Conservation (phyloP, 345 rosid genomes). For the Rhodamnia rubescens region DNA sequence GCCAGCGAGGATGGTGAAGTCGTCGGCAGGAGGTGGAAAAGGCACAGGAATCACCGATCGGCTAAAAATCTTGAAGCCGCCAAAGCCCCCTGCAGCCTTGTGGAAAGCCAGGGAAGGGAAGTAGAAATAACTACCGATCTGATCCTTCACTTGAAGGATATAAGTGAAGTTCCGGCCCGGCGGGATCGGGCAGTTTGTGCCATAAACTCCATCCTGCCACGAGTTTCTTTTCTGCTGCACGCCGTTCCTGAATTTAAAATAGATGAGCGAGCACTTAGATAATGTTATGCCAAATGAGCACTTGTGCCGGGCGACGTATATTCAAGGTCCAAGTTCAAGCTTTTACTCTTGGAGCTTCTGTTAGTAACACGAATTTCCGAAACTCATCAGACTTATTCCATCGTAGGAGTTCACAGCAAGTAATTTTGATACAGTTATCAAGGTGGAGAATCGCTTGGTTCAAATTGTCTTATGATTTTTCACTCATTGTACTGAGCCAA, state of each 20-base stretch:
- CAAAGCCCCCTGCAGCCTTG: conserved; percentile 80
- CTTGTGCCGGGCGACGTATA: not conserved
- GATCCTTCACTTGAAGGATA: conserved; percentile 69
- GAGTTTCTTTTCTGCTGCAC: conserved; percentile 75
- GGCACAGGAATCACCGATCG: conserved; percentile 75
- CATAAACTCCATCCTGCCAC: conserved; percentile 78
- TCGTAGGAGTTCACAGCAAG: not conserved
- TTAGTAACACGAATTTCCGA: not conserved
- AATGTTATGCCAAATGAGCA: not conserved
- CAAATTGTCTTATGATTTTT: not conserved
- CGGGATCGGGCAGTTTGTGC: conserved; percentile 77
- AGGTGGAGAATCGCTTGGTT: not conserved
- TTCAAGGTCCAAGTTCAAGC: not conserved
- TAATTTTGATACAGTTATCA: not conserved
- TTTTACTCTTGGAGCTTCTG: not conserved
- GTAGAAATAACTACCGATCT: conserved; percentile 75
- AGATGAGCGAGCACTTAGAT: not conserved
- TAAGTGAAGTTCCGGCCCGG: conserved; percentile 74
- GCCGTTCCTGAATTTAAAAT: conserved; percentile 40
- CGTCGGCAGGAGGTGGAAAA: conserved; percentile 55
- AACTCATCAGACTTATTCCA: not conserved
- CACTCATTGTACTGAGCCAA: not conserved
- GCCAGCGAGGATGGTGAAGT: conserved; percentile 60
- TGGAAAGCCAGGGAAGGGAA: conserved; percentile 78
- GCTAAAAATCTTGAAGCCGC: conserved; percentile 58